Conservation (phyloP, 2,329 filamentous ascomycete genomes). For the Colletotrichum sublineola region DNA sequence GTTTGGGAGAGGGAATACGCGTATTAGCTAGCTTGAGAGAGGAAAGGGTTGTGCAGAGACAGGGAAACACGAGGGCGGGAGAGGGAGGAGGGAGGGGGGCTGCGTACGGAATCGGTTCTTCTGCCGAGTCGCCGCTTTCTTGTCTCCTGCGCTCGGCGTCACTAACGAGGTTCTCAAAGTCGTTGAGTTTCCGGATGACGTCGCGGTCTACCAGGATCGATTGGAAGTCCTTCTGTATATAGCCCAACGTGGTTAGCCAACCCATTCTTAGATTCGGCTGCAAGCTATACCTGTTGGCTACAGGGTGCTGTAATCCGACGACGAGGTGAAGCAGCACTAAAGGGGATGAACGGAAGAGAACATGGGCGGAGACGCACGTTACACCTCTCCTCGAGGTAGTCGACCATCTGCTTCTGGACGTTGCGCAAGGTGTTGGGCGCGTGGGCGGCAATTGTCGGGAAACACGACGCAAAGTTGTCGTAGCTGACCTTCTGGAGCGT, state of each 20-base stretch:
- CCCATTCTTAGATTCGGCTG: neutral
- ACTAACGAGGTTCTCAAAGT: constrained; percentile 67
- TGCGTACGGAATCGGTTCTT: constrained; percentile 60
- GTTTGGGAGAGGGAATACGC: neutral
- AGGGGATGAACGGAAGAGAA: neutral
- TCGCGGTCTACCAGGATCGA: constrained; percentile 64
- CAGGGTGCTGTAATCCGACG: neutral
- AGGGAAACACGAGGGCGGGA: neutral
- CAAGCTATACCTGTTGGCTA: neutral
- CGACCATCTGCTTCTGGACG: constrained; percentile 71
- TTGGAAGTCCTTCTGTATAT: constrained; percentile 66
- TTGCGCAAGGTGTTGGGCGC: constrained; percentile 65
- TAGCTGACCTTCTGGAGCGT: constrained; percentile 66
- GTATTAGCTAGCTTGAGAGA: neutral
- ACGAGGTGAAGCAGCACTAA: neutral
- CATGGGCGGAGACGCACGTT: constrained; percentile 52
- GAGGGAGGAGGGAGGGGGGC: neutral
- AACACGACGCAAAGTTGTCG: constrained; percentile 71
- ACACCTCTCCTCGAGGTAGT: constrained; percentile 66
- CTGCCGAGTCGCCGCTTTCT: constrained; percentile 47
- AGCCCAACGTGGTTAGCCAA: constrained; percentile 7
- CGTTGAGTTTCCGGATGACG: constrained; percentile 70
- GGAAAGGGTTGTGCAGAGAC: neutral
- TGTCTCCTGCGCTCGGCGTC: constrained; percentile 61
- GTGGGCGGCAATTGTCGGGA: constrained; percentile 68